Evolutionary conservation across 164 flowering plant species (phyloP), one percentile per base, ranked within the genome.

Genomic region (Berberis vulgaris): DNA sequence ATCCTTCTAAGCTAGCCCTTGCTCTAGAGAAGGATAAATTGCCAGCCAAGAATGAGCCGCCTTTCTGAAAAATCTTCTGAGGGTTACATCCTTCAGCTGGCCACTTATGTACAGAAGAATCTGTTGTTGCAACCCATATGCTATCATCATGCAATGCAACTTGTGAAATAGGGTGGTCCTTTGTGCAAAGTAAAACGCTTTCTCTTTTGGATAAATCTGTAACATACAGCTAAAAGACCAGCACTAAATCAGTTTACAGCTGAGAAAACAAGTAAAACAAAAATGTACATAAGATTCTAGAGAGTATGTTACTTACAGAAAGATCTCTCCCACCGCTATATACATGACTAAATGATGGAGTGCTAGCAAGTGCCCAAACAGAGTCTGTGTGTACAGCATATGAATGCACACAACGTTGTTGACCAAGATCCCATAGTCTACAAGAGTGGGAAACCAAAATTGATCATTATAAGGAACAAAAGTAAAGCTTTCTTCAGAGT

Each of bases 321-420:
- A 76, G 82, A 73, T 91, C 97, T 65, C 96, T 84, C 44, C 99
- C 99, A 57, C 96, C 99, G 74, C 99, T 94, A 71, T 94, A 94
- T 61, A 94, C 99, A 80, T 94, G 96, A 77, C 86, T 89, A 75
- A 94, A 94, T 46, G 93, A 71, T 57, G 95, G 86, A 5, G 91
- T 87, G 77, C 95, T 83, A 6, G 97, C 97, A 83, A 94, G 99
- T 61, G 99, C 96, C 99, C 99, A 94, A 41, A 91, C 99, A 75
- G 99, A 94, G 74, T 94, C 97, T 5, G 97, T 87, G 73, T 94
- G 99, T 65, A 94, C 97, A 65, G 96, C 97, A 87, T 94, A 94
- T 4, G 99, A 86, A 77, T 94, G 99, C 61, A 94, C 73, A 61
- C 99, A 94, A n/a, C 97, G 88, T 73, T 94, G 99, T 77, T 91